Base-by-base conservation (phyloP, 2,329 filamentous ascomycete genomes). In the Exophiala alcalophila region DNA sequence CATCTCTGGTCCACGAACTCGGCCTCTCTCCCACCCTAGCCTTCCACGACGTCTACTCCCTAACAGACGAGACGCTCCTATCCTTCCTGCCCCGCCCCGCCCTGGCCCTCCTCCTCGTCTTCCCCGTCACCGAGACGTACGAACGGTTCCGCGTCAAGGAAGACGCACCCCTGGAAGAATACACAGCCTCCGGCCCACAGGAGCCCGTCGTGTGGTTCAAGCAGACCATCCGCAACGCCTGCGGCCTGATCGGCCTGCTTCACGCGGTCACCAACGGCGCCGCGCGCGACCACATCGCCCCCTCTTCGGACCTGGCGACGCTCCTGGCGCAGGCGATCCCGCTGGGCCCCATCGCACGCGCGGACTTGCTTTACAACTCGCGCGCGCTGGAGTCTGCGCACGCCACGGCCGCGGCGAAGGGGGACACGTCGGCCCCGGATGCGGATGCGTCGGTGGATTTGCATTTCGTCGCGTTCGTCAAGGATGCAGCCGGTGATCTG, bases 401-500 rank as follows among this genome's bases (percentile, higher is more conserved):
- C 67, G 78, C 80, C 32, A 77, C 78, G 47, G 89, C 88, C 10
- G 92, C 91, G 4, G 74, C 74, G 5, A 70, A 76, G 47, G 91
- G 91, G 12, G 87, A 91, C 61, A 94, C 89, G 1, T 62, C 73
- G 9, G 86, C 90, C 1, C 91, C 92, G 0, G 69, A 77, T 40
- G 87, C 88, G 6, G 76, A 81, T n/a, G 85, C 86, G 57, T 78
- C 84, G 55, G 75, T 95, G n/a, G 91, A 96, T 61, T 72, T 96
- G 57, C 92, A 98, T 70, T 97, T 94, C 63, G 91, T 97, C 32
- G 92, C 87, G 60, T 98, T 97, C 65, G 85, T 92, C 38, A 92
- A 90, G 70, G 77, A 75, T 2, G 67, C 67, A 37, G 80, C 85
- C 62, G 83, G 83, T 41, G 76, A 76, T 5, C 71, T 94, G 28